Percentiles rank a stretch among this genome's conserved stretches.
phyloP scores from a whole-genome alignment of 78 protist genomes.

The Paratrimastix pyriformis region DNA sequence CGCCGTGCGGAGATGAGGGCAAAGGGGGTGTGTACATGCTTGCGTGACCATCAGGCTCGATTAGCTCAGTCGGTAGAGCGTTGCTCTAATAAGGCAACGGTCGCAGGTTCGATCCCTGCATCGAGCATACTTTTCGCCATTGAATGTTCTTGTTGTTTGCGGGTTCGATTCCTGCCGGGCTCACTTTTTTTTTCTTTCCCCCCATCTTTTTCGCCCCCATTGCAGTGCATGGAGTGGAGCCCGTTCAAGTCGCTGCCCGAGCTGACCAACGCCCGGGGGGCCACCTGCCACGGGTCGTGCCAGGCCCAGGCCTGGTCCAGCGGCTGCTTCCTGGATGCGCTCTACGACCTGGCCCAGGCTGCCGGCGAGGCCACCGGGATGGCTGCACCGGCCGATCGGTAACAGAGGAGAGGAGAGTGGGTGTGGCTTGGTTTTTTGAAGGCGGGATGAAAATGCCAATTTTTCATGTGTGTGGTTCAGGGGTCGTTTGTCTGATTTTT shows the following conservation, averaged over 20 bases:
- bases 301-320: constrained; percentile 12
- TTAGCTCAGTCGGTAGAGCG: constrained; percentile 49
- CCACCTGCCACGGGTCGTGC: constrained; percentile 5
- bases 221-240: constrained; percentile 9
- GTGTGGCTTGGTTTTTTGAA: no score
- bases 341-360: constrained; percentile 1
- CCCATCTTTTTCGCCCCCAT: constrained; percentile 5
- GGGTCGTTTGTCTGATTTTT: no score
- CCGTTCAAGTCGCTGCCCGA: constrained; percentile 65
- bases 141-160: background rate
- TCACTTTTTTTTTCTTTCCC: background rate
- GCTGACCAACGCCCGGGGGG: constrained; percentile 64
- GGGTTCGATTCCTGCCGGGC: background rate
- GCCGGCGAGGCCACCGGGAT: no score
- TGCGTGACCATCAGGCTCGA: no score
- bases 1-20: no score
- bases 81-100: constrained; percentile 79
- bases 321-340: background rate
- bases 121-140: background rate
- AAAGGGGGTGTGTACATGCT: no score
- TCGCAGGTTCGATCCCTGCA: constrained; percentile 29
- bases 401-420: no score
- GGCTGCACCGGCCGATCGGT: no score
- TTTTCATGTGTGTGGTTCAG: no score
- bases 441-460: no score